These are phyloP conservation scores for Lonicera japonica DNA, from an alignment of 129 eudicot genomes.

Conservation along the genomic window DNA sequence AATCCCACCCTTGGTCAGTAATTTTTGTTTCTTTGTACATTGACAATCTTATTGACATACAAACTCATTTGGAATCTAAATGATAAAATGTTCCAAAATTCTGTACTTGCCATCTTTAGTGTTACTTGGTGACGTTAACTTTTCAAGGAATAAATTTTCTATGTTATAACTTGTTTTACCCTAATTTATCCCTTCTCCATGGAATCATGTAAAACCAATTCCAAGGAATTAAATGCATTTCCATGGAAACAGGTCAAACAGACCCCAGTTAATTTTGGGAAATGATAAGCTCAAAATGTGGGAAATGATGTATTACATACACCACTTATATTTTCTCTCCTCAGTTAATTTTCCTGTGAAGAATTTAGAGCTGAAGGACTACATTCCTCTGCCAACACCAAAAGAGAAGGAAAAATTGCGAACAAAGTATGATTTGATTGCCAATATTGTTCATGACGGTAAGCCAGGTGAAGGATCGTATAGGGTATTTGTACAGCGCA, in stretches of 20 bases:
- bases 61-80: constrained; percentile 1
- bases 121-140: no score
- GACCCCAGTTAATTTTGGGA: no score
- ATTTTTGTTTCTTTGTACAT: neutral
- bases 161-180: no score
- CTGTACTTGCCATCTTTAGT: no score
- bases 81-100: no score
- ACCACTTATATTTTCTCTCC: neutral
- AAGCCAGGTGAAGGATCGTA: constrained; percentile 96
- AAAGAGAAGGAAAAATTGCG: constrained; percentile 51
- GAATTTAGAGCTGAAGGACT: constrained; percentile 93
- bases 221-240: no score
- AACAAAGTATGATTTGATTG: constrained; percentile 82
- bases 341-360: constrained; percentile 92
- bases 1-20: constrained; percentile 94
- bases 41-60: neutral
- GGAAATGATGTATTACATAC: no score
- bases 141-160: no score
- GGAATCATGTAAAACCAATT: neutral
- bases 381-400: constrained; percentile 71
- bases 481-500: constrained; percentile 86
- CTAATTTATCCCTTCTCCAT: no score
- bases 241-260: no score
- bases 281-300: no score
- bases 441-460: constrained; percentile 93